Percentiles rank a stretch among this genome's conserved stretches.
These are phyloP conservation scores for Ceratobasidium sp. DNA, from an alignment of 1,284 basidiomycete species.

Conservation along the genomic window DNA sequence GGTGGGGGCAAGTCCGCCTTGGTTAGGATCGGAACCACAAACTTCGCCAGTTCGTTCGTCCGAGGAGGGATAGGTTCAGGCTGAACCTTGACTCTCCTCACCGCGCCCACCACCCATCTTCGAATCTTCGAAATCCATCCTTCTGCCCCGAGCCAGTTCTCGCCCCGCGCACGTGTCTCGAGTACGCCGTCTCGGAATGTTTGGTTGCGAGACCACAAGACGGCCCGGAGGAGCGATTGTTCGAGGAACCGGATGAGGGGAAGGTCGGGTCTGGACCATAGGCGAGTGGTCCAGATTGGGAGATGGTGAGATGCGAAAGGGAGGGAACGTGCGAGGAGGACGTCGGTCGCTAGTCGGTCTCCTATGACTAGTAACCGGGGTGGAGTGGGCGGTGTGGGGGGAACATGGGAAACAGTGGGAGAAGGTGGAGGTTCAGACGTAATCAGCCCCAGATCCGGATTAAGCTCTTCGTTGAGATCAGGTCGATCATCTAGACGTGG, in stretches of 20 bases:
- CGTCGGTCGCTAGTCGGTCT: conserved; percentile 92
- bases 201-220: conserved; percentile 18
- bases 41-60: conserved; percentile 13
- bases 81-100: not conserved
- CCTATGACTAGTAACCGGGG: conserved; percentile 76
- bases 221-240: conserved; percentile 49
- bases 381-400: not conserved
- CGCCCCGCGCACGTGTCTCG: conserved; percentile 13
- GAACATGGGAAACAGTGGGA: conserved; percentile 58
- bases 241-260: conserved; percentile 58
- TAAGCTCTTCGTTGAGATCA: conserved; percentile 30
- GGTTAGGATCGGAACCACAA: conserved; percentile 1
- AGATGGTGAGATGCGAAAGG: conserved; percentile 51
- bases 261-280: conserved; percentile 52
- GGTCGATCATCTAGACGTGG: conserved; percentile 48
- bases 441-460: not conserved
- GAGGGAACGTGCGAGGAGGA: conserved; percentile 85
- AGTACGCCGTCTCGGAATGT: conserved; percentile 27
- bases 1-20: not conserved
- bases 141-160: conserved; percentile 17
- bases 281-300: conserved; percentile 48
- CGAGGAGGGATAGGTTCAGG: conserved; percentile 5
- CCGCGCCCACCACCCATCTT: not conserved
- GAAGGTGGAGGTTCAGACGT: not conserved
- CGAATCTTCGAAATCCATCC: conserved; percentile 9